Base-by-base conservation (phyloP, 768 basidiomycete species). In the Hypholoma fasciculare region DNA sequence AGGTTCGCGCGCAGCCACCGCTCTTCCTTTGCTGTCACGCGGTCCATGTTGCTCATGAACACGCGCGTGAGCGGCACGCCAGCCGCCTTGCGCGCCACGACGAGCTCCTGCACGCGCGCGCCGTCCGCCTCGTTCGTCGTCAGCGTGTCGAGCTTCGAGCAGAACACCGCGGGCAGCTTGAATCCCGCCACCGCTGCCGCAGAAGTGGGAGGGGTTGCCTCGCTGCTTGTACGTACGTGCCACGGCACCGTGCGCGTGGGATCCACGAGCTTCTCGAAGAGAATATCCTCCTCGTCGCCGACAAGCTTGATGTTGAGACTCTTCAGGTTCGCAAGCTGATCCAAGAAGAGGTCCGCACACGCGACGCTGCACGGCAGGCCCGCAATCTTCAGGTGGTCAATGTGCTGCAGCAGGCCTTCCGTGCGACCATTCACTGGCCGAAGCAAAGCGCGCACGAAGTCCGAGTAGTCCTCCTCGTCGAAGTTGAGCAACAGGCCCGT, bases 331-430 rank as follows among this genome's bases (percentile, higher is more conserved):
- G 63, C 68, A 20, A 89, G 74, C 61, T 84, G 78, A 17, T 63
- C 70, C 54, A 83, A 77, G 65, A 88, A 72, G 7, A 55, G 57
- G 36, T 76, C 68, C 26, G 75, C 60, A 26, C 70, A 69, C 0
- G 63, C 53, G 17, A 55, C 34, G 52, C 71, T 69, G 64, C 82
- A 84, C 0, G 78, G 78, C 42, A 89, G 70, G 14, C 77, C 78
- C 1, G 74, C 66, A 42, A 91, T 68, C 65, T 84, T 84, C 51
- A 90, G 73, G 56, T 74, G 69, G 52, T 82, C 74, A 48, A 91
- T 67, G 14, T 75, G 74, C 14, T 70, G 71, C 42, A 89, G 76
- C 9, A 86, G 52, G 13, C 80, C 79, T 55, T 78, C 75, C 14
- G 68, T 68, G 47, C 74, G 73, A 9, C 74, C 72, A 4, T 73